Evolutionary conservation across 2,329 filamentous ascomycete genomes (phyloP), one percentile per base, ranked within the genome.

Genomic region (Colletotrichum sp.): DNA sequence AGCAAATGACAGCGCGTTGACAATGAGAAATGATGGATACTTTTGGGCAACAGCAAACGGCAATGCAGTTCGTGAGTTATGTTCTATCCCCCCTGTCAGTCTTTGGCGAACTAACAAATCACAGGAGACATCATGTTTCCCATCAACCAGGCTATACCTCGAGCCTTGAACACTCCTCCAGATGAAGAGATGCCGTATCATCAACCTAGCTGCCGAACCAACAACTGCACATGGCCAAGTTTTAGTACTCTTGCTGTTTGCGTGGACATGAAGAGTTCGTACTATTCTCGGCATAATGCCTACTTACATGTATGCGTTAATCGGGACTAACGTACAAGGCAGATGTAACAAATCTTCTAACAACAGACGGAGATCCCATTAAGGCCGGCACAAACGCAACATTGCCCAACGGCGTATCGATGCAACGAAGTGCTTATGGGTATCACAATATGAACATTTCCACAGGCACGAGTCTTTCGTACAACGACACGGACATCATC

Each of bases 191-290:
- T 73, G 30, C 39, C 71, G 2, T 73, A 69, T 26, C 30, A 72
- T 59, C 34, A 21, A 49, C 44, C 66, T 5, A 71, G 67, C 30
- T 75, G 72, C 26, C 68, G 26, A 44, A 32, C 72, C 8, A 52
- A 59, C 26, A 66, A 75, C 21, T 75, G 72, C 8, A 75, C 68
- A 18, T 75, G 72, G 72, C 59, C 68, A 6, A n/a, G n/a, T 16
- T 67, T 66, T 1, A 71, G 36, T 16, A 65, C 72, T 5, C 72
- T 75, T 26, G 68, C 72, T 8, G 44, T 75, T 26, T 71, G 67
- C 4, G 69, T 72, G 10, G 69, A 72, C 3, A 67, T 68, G 55
- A 72, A 68, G 34, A 72, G 70, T 72, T 52, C 3, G 63, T 18
- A 24, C n/a, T 44, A 6, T 36, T 44, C 32, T 64, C 21, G n/a